Evolutionary conservation across 2,329 filamentous ascomycete species (phyloP).

Genomic region (Penicillium paneum): DNA sequence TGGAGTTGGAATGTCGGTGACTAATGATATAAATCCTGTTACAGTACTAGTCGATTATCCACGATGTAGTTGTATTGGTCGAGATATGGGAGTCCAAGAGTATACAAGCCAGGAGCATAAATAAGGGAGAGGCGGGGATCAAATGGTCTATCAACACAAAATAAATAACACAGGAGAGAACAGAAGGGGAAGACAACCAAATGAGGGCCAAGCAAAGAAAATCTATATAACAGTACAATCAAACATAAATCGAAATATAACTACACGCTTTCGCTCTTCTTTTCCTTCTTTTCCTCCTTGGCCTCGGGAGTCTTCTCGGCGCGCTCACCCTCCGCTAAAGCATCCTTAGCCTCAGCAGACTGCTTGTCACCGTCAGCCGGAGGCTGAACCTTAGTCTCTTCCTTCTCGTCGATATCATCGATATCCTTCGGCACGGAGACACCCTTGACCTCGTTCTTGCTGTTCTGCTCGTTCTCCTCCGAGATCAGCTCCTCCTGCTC

Average conservation of each 20-base stretch:
- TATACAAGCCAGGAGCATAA: constrained; percentile 12
- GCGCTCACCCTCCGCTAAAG: constrained; percentile 39
- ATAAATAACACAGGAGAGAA: constrained; percentile 25
- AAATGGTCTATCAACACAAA: constrained; percentile 24
- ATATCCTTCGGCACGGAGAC: constrained; percentile 75
- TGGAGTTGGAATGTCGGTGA: background rate
- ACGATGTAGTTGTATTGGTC: background rate
- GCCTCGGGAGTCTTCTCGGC: constrained; percentile 27
- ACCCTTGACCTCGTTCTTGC: constrained; percentile 72
- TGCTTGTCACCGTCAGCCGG: constrained; percentile 46
- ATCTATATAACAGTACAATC: constrained; percentile 12
- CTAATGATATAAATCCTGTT: constrained; percentile 2
- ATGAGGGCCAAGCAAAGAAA: background rate
- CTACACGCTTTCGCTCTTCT: constrained; percentile 26
- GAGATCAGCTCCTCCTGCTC: constrained; percentile 98
- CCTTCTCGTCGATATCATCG: constrained; percentile 93
- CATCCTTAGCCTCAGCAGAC: constrained; percentile 45
- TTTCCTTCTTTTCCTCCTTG: constrained; percentile 32
- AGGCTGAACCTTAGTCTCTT: constrained; percentile 58
- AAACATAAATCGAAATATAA: background rate
- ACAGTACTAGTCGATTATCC: background rate
- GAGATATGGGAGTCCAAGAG: constrained; percentile 17
- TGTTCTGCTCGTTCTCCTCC: constrained; percentile 90
- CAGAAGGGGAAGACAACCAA: constrained; percentile 8
- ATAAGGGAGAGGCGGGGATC: constrained; percentile 8